A percentile compares a stretch with the other conserved stretches of the same genome.
These are phyloP conservation scores for Porogramme epimiltina DNA, from an alignment of 1,284 basidiomycete species.

Conservation along the genomic window DNA sequence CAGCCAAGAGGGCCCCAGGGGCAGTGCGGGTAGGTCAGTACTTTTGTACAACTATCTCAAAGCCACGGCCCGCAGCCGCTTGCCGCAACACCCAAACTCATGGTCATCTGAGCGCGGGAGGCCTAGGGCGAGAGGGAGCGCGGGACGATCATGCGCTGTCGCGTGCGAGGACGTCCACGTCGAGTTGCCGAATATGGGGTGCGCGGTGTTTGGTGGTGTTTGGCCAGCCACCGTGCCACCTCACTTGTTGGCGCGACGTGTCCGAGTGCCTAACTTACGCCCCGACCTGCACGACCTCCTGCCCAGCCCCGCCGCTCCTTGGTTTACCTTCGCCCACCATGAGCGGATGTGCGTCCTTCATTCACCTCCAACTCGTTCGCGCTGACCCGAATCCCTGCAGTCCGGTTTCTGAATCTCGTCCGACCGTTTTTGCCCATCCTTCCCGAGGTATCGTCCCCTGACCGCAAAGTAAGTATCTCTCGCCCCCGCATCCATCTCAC, in stretches of 20 bases:
- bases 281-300: constrained; percentile 10
- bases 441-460: constrained; percentile 94
- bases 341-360: constrained; percentile 39
- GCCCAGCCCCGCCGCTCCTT: constrained; percentile 32
- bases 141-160: constrained; percentile 4
- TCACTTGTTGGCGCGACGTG: constrained; percentile 25
- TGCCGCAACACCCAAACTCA: too few species aligned
- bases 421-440: constrained; percentile 92
- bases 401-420: constrained; percentile 95
- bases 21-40: too few species aligned
- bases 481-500: background rate
- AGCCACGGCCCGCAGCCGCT: too few species aligned
- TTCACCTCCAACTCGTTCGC: background rate
- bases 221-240: constrained; percentile 32
- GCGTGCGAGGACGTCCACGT: background rate
- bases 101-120: too few species aligned
- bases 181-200: background rate
- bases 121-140: too few species aligned
- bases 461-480: constrained; percentile 76
- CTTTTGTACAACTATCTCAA: too few species aligned
- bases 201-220: constrained; percentile 28
- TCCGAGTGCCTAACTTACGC: constrained; percentile 3
- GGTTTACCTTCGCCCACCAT: constrained; percentile 31
- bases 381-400: constrained; percentile 40
- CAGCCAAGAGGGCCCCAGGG: too few species aligned